Evolutionary conservation across 1,284 basidiomycete genomes (phyloP), one percentile per base, ranked within the genome.

Genomic region (Ustilago bromivora): DNA sequence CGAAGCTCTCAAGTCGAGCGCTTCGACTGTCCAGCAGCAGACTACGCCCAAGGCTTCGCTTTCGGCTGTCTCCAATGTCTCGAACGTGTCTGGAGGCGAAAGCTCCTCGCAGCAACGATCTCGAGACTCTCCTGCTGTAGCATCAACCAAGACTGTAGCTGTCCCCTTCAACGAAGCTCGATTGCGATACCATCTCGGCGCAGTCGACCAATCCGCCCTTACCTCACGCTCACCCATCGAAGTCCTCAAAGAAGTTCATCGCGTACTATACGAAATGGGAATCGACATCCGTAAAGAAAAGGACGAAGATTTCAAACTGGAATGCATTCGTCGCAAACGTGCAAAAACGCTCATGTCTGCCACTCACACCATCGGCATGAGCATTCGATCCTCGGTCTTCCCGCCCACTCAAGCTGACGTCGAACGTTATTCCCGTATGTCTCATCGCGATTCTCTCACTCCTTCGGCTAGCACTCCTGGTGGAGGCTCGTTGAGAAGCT

Each of bases 171-270:
- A 88, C 68, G 91, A 91, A 73, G 89, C 89, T 41, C 90, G 70
- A 6, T 88, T 98, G 60, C 91, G 94, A 15, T 90, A 93, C 49
- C 96, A 98, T 84, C 92, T 94, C 76, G 96, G 96, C 77, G 92
- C 96, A 1, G 93, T 99, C 34, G 96, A 98, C 87, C 93, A 94
- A 84, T 92, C 92, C 28, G 96, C 92, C 46, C 91, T 98, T 75
- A 97, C 96, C 10, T 94, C 92, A 8, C 90, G 91, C 19, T 88
- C 91, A 15, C 96, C 96, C 13, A 90, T 91, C 7, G 92, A 94
- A 74, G 94, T 98, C 51, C 94, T 99, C 88, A 90, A 89, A 69
- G 93, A 95, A 84, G 90, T 98, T 40, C 89, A 90, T 79, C 89
- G 89, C 68, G 92, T 95, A 17, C 88, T 99, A 65, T 90, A 92